phyloP scores from a whole-genome alignment of 1,139 yeast species.

The Suhomyces chickasaworum region DNA sequence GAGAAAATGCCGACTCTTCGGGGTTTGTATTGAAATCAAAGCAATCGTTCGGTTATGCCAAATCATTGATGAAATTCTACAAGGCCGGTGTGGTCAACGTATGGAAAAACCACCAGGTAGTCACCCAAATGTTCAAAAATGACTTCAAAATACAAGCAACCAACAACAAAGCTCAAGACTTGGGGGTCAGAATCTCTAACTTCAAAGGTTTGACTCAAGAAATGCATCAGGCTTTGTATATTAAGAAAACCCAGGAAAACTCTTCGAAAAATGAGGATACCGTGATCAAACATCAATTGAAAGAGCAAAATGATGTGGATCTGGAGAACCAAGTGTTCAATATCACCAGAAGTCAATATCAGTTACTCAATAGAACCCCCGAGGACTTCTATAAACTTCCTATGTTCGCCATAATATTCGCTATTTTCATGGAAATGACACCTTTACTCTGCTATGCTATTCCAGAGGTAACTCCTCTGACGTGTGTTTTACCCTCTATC shows the following conservation, averaged over 20 bases:
- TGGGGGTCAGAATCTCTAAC: slow-evolving; percentile 28
- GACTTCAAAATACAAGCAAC: slow-evolving; percentile 28
- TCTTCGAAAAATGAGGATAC: slow-evolving; percentile 22
- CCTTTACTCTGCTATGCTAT: slow-evolving; percentile 59
- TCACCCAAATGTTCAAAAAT: slow-evolving; percentile 25
- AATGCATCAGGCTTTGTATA: slow-evolving; percentile 41
- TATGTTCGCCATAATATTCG: slow-evolving; percentile 56
- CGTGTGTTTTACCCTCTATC: slow-evolving; percentile 63
- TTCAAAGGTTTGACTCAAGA: slow-evolving; percentile 32
- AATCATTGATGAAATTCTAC: slow-evolving; percentile 48
- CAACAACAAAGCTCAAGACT: slow-evolving; percentile 29
- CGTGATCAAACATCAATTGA: slow-evolving; percentile 21
- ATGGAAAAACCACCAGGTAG: slow-evolving; percentile 41
- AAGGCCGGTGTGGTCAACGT: slow-evolving; percentile 54
- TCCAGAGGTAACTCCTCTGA: slow-evolving; percentile 69
- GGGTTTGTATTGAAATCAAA: slow-evolving; percentile 30
- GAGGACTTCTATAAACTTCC: slow-evolving; percentile 64
- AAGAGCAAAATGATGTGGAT: background rate
- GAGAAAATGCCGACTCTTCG: slow-evolving; percentile 21
- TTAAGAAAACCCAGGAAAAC: slow-evolving; percentile 31
- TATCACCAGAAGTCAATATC: slow-evolving; percentile 58
- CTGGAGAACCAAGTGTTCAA: slow-evolving; percentile 24
- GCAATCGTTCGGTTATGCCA: slow-evolving; percentile 44
- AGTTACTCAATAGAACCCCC: slow-evolving; percentile 58
- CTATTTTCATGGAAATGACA: slow-evolving; percentile 63